These are phyloP conservation scores for Saccharomyces hybrid DNA, from an alignment of 1,139 yeast genomes.

Conservation along the genomic window DNA sequence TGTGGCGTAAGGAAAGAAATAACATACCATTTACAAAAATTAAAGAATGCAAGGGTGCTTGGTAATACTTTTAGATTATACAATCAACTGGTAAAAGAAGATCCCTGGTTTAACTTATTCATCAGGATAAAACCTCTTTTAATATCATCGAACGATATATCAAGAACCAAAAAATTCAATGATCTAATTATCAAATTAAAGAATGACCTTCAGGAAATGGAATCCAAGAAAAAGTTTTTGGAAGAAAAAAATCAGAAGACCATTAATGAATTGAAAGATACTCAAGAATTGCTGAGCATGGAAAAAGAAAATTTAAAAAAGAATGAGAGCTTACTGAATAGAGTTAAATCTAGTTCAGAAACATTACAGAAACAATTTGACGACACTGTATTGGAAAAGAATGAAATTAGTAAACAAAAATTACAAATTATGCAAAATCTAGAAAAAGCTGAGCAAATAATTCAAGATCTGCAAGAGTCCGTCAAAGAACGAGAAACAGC, in stretches of 20 bases:
- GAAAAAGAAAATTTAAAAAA: conserved; percentile 20
- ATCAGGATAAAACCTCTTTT: conserved; percentile 70
- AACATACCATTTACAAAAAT: conserved; percentile 44
- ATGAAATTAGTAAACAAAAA: conserved; percentile 21
- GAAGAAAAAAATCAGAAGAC: conserved; percentile 30
- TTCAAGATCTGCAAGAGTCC: conserved; percentile 15
- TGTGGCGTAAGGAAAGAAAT: conserved; percentile 48
- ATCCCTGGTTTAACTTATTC: conserved; percentile 79
- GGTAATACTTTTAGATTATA: conserved; percentile 55
- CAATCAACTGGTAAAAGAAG: conserved; percentile 47
- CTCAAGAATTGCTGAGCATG: conserved; percentile 27
- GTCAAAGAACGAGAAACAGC: background rate
- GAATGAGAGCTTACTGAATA: conserved; percentile 27
- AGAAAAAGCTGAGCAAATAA: conserved; percentile 17
- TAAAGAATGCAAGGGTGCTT: conserved; percentile 67
- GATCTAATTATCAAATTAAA: conserved; percentile 55
- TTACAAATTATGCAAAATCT: conserved; percentile 28
- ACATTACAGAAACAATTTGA: conserved; percentile 26
- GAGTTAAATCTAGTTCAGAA: conserved; percentile 24
- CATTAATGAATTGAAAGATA: conserved; percentile 34
- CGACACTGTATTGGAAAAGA: conserved; percentile 26
- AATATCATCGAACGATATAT: conserved; percentile 54
- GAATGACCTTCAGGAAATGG: conserved; percentile 30
- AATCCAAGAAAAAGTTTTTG: conserved; percentile 31
- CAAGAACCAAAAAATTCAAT: conserved; percentile 48